Base-by-base conservation (phyloP, 176 grass and related monocot species). In the Ampelocalamus luodianensis region DNA sequence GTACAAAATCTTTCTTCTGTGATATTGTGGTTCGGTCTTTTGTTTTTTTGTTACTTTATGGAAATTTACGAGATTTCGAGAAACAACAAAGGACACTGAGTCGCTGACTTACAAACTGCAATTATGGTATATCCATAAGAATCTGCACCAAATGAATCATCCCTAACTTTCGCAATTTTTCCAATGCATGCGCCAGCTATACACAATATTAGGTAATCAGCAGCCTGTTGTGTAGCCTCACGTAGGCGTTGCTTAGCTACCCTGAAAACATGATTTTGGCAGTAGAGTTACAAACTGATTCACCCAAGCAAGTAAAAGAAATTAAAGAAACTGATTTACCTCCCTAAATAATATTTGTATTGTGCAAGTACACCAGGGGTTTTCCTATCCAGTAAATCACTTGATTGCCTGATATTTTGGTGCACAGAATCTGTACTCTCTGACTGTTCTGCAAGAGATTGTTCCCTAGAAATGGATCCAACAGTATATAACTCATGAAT, bases 131-230 rank as follows among this genome's bases (percentile, higher is more conserved):
- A 94, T 29, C 73, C 89, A 82, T 94, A 94, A 87, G 89, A 88
- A 87, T 76, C 79, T 61, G 23, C 75, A 67, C 92, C 89, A 22
- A 94, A 83, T 78, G 83, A 82, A 84, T 91, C 89, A 86, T 94
- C 92, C 16, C 71, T 80, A 59, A 88, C 86, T 85, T 89, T 91
- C 84, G 89, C 80, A 80, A 94, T 88, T 64, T 84, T 89, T 45
- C 92, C 92, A 56, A 94, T 87, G 77, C 92, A 94, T 83, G 91
- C 59, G 60, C 92, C 92, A 78, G 92, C 92, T 73, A 94, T 85
- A 78, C 92, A 85, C 62, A 94, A 70, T 88, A 94, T 94, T 79
- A 94, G 60, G 87, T 86, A 89, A 85, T 94, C 92, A 87, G 81
- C 65, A 34, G 86, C 92, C 68, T 84, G 86, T 48, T 80, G 60